Evolutionary conservation across 495 filamentous ascomycete species (phyloP).

Genomic region (Hypoxylon fragiforme): DNA sequence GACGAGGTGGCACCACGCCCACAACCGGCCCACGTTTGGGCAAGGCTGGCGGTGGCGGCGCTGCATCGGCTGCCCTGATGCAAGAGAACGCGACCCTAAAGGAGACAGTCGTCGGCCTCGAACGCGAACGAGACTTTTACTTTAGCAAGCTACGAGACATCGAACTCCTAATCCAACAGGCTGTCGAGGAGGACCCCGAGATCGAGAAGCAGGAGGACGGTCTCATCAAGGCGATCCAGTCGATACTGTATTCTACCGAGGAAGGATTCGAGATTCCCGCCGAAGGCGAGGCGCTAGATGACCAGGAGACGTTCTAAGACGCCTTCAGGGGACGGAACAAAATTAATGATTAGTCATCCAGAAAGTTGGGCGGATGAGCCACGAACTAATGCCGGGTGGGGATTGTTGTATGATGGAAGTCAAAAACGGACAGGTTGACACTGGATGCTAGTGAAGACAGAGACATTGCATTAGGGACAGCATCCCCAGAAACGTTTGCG

Average conservation of each 20-base stretch:
- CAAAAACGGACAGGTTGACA: conserved; percentile 15
- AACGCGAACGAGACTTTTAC: conserved; percentile 97
- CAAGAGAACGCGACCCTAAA: conserved; percentile 83
- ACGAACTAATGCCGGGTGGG: conserved; percentile 23
- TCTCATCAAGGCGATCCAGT: conserved; percentile 90
- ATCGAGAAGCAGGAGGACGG: conserved; percentile 91
- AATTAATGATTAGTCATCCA: conserved; percentile 18
- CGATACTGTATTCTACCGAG: conserved; percentile 96
- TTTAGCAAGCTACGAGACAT: conserved; percentile 98
- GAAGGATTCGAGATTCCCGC: conserved; percentile 85
- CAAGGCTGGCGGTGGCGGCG: conserved; percentile 58
- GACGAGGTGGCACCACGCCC: conserved; percentile 73
- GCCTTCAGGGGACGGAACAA: background rate
- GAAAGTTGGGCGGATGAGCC: conserved; percentile 3
- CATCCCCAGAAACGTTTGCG: conserved; percentile 4
- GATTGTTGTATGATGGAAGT: conserved; percentile 28
- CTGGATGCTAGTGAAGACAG: conserved; percentile 3
- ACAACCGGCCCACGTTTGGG: conserved; percentile 61
- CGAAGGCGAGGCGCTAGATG: conserved; percentile 64
- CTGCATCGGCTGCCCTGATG: conserved; percentile 66
- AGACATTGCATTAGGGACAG: conserved; percentile 7
- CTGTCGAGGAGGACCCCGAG: conserved; percentile 86
- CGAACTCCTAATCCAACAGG: conserved; percentile 87
- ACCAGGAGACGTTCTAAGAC: conserved; percentile 75
- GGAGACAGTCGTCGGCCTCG: conserved; percentile 81